Conservation (phyloP, 1,284 basidiomycete species). For the Rhodofomes roseus region DNA sequence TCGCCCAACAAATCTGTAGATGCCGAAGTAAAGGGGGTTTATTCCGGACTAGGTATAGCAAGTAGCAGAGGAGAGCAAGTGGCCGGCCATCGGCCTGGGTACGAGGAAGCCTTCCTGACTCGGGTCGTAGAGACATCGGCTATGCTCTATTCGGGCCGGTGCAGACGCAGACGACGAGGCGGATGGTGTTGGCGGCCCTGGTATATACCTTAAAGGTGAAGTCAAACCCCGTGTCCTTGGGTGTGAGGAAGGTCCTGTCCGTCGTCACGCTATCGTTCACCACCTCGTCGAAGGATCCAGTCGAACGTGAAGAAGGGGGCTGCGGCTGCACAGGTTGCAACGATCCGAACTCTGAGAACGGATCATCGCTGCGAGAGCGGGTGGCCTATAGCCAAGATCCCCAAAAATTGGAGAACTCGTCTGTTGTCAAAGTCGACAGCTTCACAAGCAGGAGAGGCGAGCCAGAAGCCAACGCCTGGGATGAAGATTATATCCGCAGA, state of each 20-base stretch:
- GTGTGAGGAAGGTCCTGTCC: conserved; percentile 19
- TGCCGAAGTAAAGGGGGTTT: conserved; percentile 1
- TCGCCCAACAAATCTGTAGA: conserved; percentile 23
- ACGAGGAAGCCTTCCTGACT: conserved; percentile 38
- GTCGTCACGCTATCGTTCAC: conserved; percentile 17
- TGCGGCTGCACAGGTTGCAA: not conserved
- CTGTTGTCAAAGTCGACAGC: conserved; percentile 9
- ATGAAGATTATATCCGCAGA: not conserved
- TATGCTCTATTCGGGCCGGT: not conserved
- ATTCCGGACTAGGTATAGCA: conserved; percentile 31
- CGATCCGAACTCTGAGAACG: conserved; percentile 26
- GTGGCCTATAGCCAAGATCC: not conserved
- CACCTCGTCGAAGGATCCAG: not conserved
- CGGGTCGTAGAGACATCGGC: not conserved
- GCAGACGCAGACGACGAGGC: not conserved
- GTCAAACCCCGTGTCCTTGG: conserved; percentile 16
- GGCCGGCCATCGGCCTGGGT: conserved; percentile 58
- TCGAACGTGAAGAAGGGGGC: not conserved
- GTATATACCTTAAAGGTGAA: conserved; percentile 19
- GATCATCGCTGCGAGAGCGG: conserved; percentile 19
- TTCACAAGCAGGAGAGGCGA: not conserved
- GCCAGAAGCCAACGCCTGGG: not conserved
- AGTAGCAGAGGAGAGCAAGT: conserved; percentile 52
- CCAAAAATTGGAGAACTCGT: conserved; percentile 26
- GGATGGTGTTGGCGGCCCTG: conserved; percentile 5